phyloP scores from a whole-genome alignment of 1,139 yeast genomes.

The Yamadazyma spencermartinsiae region DNA sequence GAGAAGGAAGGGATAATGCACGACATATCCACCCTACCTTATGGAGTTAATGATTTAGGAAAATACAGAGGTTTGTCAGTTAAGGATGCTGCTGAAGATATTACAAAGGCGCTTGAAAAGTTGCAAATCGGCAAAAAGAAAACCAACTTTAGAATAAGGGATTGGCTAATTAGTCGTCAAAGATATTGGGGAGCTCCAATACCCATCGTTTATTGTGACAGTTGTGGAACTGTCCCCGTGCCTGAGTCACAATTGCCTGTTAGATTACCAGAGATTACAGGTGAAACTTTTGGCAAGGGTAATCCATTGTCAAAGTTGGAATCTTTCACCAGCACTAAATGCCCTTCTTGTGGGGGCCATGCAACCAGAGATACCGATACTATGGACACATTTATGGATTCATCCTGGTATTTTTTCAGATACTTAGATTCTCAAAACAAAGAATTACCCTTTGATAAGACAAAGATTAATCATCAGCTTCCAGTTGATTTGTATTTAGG shows the following conservation, averaged over 20 bases:
- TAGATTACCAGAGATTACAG: constrained; percentile 56
- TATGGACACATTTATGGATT: constrained; percentile 98
- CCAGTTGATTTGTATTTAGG: constrained; percentile 93
- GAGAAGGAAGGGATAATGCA: constrained; percentile 55
- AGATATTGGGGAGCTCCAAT: constrained; percentile 99
- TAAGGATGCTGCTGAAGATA: constrained; percentile 51
- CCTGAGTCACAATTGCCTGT: constrained; percentile 88
- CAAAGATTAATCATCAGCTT: constrained; percentile 54
- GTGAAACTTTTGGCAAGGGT: constrained; percentile 50
- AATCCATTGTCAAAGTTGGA: constrained; percentile 69
- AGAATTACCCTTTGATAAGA: constrained; percentile 49
- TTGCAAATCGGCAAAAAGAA: constrained; percentile 45
- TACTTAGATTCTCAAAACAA: constrained; percentile 73
- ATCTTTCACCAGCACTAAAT: constrained; percentile 69
- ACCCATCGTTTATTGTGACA: constrained; percentile 83
- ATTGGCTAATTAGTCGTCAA: constrained; percentile 94
- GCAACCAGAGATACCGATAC: constrained; percentile 95
- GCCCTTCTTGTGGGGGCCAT: constrained; percentile 74
- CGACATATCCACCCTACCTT: constrained; percentile 24
- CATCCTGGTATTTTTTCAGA: constrained; percentile 94
- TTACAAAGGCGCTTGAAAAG: constrained; percentile 43
- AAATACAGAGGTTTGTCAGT: constrained; percentile 50
- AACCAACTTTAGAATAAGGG: constrained; percentile 69
- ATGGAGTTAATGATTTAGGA: constrained; percentile 41
- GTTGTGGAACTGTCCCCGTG: constrained; percentile 88